Evolutionary conservation across 2,329 filamentous ascomycete genomes (phyloP), one percentile per base, ranked within the genome.

Genomic region (Calonectria pseudoturangicola): DNA sequence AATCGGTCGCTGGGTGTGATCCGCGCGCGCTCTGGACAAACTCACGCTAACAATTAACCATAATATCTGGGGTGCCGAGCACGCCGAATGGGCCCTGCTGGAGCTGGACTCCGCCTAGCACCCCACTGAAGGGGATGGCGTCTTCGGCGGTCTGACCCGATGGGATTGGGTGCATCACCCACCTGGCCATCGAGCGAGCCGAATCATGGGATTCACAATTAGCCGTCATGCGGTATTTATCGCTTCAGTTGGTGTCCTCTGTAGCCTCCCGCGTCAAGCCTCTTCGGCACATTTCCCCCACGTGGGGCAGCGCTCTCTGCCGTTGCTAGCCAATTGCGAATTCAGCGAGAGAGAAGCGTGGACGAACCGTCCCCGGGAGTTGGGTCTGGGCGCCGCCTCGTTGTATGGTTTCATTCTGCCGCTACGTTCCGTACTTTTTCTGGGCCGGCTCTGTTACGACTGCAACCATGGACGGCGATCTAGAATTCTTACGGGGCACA

Each of bases 21-120:
- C 54, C 36, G 21, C 33, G 33, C 21, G 27, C 33, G 33, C n/a
- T 41, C 54, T 43, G 54, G 36, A 41, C 28, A 36, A 25, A 28
- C 18, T 21, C 10, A 9, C 54, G 54, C 54, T 60, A 60, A 18
- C 54, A 41, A 41, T 60, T 60, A 60, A 60, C 54, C 54, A 60
- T 60, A 60, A 60, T 60, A 60, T 60, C 54, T 60, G 54, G 54
- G 54, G 54, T 60, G 54, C 54, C 54, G 33, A 60, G 30, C 5
- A 25, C 54, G 36, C 54, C 54, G 54, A 41, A 60, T 28, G 54
- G 15, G 54, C 54, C 54, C 54, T 60, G 33, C 21, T 28, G 33
- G n/a, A 41, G 33, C 54, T 25, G n/a, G 54, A 41, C 54, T 27
- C 54, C 54, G 54, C 54, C 30, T n/a, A 25, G 13, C 18, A 21